Conservation (phyloP, 2,329 filamentous ascomycete species). For the Leptoxyphium fumago region DNA sequence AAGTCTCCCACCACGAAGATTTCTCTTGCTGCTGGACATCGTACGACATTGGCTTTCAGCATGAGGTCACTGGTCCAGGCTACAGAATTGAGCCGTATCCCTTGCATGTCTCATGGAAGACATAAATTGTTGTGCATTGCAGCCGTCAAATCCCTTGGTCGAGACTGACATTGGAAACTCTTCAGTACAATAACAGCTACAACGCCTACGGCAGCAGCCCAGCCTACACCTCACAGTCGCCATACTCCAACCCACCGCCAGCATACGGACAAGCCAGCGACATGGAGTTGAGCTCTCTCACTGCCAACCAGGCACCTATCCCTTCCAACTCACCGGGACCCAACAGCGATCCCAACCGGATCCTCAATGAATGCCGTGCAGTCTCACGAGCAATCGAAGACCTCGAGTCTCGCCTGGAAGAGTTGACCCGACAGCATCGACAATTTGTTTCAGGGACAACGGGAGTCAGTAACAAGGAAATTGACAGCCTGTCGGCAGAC, state of each 20-base stretch:
- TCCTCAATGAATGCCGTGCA: slow-evolving; percentile 72
- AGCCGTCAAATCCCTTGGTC: too few species aligned
- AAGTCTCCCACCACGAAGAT: too few species aligned
- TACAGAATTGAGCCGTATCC: too few species aligned
- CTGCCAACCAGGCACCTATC: not conserved
- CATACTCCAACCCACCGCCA: not conserved
- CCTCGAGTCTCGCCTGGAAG: slow-evolving; percentile 56
- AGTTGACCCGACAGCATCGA: slow-evolving; percentile 57
- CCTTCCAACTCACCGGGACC: not conserved
- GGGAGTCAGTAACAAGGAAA: slow-evolving; percentile 45
- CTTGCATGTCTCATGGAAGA: too few species aligned
- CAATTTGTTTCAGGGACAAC: slow-evolving; percentile 52
- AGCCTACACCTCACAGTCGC: too few species aligned
- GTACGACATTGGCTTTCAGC: too few species aligned
- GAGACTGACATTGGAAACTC: not conserved
- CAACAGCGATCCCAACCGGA: slow-evolving; percentile 50
- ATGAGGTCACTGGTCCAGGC: too few species aligned
- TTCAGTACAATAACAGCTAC: not conserved
- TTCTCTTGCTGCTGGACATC: too few species aligned
- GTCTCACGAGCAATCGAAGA: slow-evolving; percentile 64
- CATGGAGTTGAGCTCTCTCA: not conserved
- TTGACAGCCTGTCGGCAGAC: slow-evolving; percentile 60
- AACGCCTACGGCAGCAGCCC: not conserved
- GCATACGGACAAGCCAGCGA: not conserved
- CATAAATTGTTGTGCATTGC: too few species aligned